Base-by-base conservation (phyloP, 768 basidiomycete genomes). In the Pisolithus microcarpus region DNA sequence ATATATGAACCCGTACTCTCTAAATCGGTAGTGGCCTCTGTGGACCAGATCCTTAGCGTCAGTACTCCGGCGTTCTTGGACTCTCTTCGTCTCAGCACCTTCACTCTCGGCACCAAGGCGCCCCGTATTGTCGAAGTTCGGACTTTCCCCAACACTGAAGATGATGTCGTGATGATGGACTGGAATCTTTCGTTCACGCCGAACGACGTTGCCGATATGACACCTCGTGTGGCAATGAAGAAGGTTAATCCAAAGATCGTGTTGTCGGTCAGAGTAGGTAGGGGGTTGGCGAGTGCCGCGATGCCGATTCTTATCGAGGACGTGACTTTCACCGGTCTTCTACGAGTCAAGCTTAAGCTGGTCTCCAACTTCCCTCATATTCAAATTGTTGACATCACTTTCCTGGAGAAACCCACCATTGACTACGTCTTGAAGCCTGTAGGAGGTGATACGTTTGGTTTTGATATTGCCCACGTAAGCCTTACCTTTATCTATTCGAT, bases 1-100 rank as follows among this genome's bases (percentile, higher is more conserved):
- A 96, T 97, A 49, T 97, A 97, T 66, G 95, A 98, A 68, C 95
- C 94, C n/a, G 84, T 95, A 13, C 80, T 96, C n/a, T 88, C 87
- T 42, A 65, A 77, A 6, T 89, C 89, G 0, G 80, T 98, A 63
- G 77, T 93, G 48, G 75, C 84, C 15, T 84, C 89, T 46, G 93
- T 95, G 10, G 89, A 96, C 65, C 89, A 94, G 61, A 79, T 94
- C 36, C 80, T 99, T 30, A 85, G 82, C 58, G 79, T 79, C 40
- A 88, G 77, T 56, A 90, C 91, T 3, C 96, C 95, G 0, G 72
- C 85, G 0, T 94, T 94, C 72, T 73, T 98, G 50, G 96, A 99
- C 60, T 94, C 91, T 16, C 77, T 99, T 46, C 81, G 87, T 24
- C 74, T 99, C 58, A 81, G 82, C 28, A 81, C 84, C 3, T 99